Evolutionary conservation across 1,284 basidiomycete genomes (phyloP).

Genomic region (Cystobasidiaceae sp.): DNA sequence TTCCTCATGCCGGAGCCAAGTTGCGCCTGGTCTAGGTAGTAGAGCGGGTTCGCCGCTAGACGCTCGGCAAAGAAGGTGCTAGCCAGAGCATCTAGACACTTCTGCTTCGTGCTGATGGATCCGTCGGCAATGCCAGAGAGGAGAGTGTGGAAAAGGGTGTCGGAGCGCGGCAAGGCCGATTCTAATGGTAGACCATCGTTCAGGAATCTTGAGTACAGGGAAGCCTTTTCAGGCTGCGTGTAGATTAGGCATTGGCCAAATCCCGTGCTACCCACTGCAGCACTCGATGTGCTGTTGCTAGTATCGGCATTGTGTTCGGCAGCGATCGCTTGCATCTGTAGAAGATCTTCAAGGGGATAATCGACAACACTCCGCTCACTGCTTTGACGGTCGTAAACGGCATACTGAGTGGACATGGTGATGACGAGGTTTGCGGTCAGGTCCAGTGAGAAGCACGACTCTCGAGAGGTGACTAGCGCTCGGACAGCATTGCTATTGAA

Average conservation of each 20-base stretch:
- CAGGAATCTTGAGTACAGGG: conserved; percentile 73
- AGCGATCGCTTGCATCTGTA: conserved; percentile 85
- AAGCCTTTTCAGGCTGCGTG: conserved; percentile 75
- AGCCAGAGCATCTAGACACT: conserved; percentile 60
- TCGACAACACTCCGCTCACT: conserved; percentile 65
- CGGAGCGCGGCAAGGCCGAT: conserved; percentile 56
- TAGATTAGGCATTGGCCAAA: conserved; percentile 76
- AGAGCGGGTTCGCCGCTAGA: conserved; percentile 73
- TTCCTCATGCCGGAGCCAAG: no score
- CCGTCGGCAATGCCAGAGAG: conserved; percentile 36
- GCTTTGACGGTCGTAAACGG: conserved; percentile 30
- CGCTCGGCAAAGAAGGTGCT: conserved; percentile 76
- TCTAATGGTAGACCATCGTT: conserved; percentile 83
- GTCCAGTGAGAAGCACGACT: conserved; percentile 79
- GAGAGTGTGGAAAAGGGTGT: conserved; percentile 35
- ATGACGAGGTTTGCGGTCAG: conserved; percentile 74
- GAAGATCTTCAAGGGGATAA: conserved; percentile 74
- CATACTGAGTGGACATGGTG: conserved; percentile 88
- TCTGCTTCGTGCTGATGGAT: conserved; percentile 16
- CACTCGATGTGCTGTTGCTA: no score
- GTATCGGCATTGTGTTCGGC: no score
- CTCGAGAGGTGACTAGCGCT: conserved; percentile 76
- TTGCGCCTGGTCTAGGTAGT: conserved; percentile 55
- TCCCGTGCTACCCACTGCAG: no score
- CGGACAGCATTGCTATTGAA: conserved; percentile 74